Evolutionary conservation across 2,329 filamentous ascomycete genomes (phyloP), one percentile per base, ranked within the genome.

Genomic region (Diaporthe sp.): DNA sequence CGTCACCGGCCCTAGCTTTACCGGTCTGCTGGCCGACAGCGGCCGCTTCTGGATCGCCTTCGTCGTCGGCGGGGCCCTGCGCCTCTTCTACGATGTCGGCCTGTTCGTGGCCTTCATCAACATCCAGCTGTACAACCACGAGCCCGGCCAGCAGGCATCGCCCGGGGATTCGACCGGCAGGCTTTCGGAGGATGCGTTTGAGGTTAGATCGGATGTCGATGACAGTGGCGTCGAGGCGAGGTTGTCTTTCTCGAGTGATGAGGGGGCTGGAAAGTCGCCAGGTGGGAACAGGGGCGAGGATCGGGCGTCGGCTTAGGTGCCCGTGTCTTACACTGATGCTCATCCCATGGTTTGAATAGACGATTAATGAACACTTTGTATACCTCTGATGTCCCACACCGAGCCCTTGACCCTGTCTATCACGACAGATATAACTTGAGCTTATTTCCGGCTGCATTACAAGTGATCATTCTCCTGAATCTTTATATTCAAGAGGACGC

Each of bases 11-110:
- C 90, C 91, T 0, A 88, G 84, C 0, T 79, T 92, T 1, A 92
- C 91, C 0, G 91, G 91, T 0, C 77, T 88, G 0, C 81, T 92
- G 19, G 90, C 90, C 0, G 88, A 86, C 5, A 85, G 81, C 28
- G 82, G 88, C 17, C 82, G 82, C 13, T 92, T 92, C 79, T 92
- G 91, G 90, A 86, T 92, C n/a, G 90, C 90, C 0, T 92, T 91
- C 77, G 87, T 92, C 4, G 86, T 86, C 0, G 90, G 89, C 1
- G 91, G 91, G 3, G 81, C 85, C 0, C 83, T 89, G 74, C 84
- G 90, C 5, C 80, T 92, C 42, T 84, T 85, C 0, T 92, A 92
- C 77, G 91, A 92, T 73, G 79, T 92, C 44, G 90, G 90, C 0
- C 79, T 92, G 15, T 92, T 88, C 80, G 87, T 86, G 19, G 84